Base-by-base conservation (phyloP, 345 rosid genomes). In the Cardiospermum halicacabum region DNA sequence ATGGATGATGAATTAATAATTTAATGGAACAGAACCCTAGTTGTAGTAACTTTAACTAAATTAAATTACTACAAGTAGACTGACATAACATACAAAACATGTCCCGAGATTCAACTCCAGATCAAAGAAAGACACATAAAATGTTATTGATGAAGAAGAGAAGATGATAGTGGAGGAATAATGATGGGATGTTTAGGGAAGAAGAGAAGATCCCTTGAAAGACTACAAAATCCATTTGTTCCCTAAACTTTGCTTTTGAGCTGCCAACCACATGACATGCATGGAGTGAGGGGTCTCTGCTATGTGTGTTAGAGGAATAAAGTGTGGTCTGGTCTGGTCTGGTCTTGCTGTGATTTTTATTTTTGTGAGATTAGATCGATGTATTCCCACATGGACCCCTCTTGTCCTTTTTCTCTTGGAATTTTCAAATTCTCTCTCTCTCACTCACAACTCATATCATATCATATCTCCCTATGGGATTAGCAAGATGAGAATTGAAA, bases 181-280 rank as follows among this genome's bases (percentile, higher is more conserved):
- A 80, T 73, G 84, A 77, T 68, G 82, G 71, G 66, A 48, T 62
- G 66, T 47, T n/a, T 51, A 32, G 84, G 74, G 73, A 47, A 76
- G 84, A 68, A 39, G 75, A 80, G 84, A 80, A 81, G 75, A 88
- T 88, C 95, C 89, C 91, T 88, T 77, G 89, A 81, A 87, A 78
- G 74, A 84, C 79, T 82, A 88, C 85, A 88, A 88, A 84, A 86
- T 88, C 91, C 82, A 61, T 71, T 79, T 80, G 85, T 78, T 82
- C 84, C 82, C 88, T 74, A 39, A 77, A 67, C 83, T 55, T 43
- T 66, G 77, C 72, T 69, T 75, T 61, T 77, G 75, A 75, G 81
- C 84, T 80, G 89, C 85, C 69, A 64, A 58, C 81, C 95, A 88
- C 94, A 81, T 83, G 86, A 75, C 62, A 43, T 43, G 49, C 49